phyloP scores from a whole-genome alignment of 345 rosid genomes.

The Raphanus sativus region DNA sequence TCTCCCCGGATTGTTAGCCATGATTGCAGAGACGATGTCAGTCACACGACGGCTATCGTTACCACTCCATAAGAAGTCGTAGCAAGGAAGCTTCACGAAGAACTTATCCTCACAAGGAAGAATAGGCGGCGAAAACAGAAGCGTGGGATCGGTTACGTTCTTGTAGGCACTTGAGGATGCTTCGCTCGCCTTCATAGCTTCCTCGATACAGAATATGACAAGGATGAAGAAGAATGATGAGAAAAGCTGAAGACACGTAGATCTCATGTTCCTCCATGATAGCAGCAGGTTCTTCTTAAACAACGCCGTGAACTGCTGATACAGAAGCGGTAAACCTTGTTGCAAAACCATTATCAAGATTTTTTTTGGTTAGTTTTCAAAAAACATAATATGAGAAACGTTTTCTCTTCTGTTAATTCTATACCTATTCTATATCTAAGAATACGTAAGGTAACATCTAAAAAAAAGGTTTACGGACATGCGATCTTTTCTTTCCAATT shows the following conservation, averaged over 20 bases:
- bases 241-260: constrained; percentile 74
- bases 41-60: constrained; percentile 46
- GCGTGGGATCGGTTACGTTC: constrained; percentile 47
- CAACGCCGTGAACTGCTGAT: constrained; percentile 62
- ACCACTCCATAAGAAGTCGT: constrained; percentile 92
- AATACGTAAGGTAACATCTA: not conserved
- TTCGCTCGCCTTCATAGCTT: constrained; percentile 41
- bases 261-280: constrained; percentile 80
- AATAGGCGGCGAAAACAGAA: constrained; percentile 53
- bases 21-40: constrained; percentile 51
- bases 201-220: constrained; percentile 66
- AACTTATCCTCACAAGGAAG: constrained; percentile 81
- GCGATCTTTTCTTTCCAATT: not conserved
- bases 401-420: not conserved
- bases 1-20: constrained; percentile 71
- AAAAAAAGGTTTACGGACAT: not conserved
- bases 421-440: not conserved
- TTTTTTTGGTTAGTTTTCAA: not conserved
- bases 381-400: not conserved
- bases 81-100: constrained; percentile 57
- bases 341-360: constrained; percentile 37
- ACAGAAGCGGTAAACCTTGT: constrained; percentile 48
- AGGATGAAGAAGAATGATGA: constrained; percentile 83
- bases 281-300: constrained; percentile 73
- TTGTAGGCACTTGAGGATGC: constrained; percentile 40